phyloP scores from a whole-genome alignment of 352 stramenopile genomes.

The Aphanomyces stellatus region DNA sequence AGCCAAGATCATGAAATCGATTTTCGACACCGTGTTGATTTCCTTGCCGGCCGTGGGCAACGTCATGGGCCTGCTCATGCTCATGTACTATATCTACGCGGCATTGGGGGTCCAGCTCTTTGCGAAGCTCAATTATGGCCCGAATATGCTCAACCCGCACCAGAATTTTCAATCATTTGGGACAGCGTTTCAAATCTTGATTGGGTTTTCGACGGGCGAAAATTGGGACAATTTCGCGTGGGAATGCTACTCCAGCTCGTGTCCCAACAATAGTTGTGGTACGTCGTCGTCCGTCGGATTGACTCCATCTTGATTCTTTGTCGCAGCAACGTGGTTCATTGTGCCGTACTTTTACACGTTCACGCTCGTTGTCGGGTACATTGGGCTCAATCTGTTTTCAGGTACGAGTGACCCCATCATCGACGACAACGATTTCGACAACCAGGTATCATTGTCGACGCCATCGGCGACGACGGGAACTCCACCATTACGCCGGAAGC shows the following conservation, averaged over 20 bases:
- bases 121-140: constrained; percentile 62
- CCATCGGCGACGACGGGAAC: constrained; percentile 84
- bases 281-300: constrained; percentile 42
- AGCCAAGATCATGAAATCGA: constrained; percentile 80
- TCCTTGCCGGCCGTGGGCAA: constrained; percentile 84
- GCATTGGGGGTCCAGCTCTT: constrained; percentile 91
- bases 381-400: constrained; percentile 84
- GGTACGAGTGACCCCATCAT: neutral
- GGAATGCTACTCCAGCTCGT: constrained; percentile 40
- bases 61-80: constrained; percentile 84
- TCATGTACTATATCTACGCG: constrained; percentile 92
- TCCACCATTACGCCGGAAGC: constrained; percentile 79
- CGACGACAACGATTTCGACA: constrained; percentile 17
- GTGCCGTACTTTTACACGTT: constrained; percentile 85
- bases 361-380: constrained; percentile 88
- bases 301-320: constrained; percentile 49
- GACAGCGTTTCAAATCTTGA: constrained; percentile 81
- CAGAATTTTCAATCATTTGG: constrained; percentile 90
- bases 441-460: constrained; percentile 89
- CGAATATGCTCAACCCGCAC: constrained; percentile 70
- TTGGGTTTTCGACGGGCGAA: constrained; percentile 88
- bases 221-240: constrained; percentile 90
- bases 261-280: constrained; percentile 44
- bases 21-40: constrained; percentile 85
- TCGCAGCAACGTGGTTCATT: constrained; percentile 45